Evolutionary conservation across 2,329 filamentous ascomycete species (phyloP).

Genomic region (Ophiocordyceps camponoti-saundersi): DNA sequence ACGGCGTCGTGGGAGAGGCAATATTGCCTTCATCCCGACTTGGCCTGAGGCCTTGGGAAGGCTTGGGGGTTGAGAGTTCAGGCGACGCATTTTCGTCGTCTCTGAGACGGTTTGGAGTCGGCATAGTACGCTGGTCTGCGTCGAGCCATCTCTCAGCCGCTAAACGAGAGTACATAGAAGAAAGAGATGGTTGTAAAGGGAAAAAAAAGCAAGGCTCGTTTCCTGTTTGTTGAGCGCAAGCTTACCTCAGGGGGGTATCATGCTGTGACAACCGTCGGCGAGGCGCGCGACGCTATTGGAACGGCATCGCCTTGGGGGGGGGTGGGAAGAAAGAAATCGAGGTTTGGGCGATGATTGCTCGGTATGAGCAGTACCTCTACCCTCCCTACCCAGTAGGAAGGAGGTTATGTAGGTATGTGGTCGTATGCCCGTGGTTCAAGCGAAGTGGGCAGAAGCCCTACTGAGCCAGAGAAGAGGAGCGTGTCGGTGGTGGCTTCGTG

Average conservation of each 20-base stretch:
- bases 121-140: slow-evolving; percentile 8
- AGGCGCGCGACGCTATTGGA: slow-evolving; percentile 1
- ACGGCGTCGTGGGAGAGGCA: slow-evolving; percentile 1
- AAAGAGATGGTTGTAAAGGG: too few relatives aligned
- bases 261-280: slow-evolving; percentile 3
- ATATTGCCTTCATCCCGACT: not conserved
- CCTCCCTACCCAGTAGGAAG: not conserved
- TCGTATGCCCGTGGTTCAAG: not conserved
- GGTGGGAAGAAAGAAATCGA: not conserved
- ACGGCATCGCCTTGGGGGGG: slow-evolving; percentile 4
- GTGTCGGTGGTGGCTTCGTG: not conserved
- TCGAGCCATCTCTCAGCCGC: slow-evolving; percentile 3
- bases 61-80: slow-evolving; percentile 2
- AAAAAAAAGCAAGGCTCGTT: not conserved
- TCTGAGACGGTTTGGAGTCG: slow-evolving; percentile 4
- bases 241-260: slow-evolving; percentile 6
- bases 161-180: not conserved
- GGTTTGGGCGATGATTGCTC: too few relatives aligned
- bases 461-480: not conserved
- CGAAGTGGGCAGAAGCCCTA: not conserved
- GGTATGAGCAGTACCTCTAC: not conserved
- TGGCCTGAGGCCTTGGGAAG: not conserved
- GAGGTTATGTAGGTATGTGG: not conserved
- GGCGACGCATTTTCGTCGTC: slow-evolving; percentile 6
- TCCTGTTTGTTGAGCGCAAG: not conserved